Conservation (phyloP, 139 green algal genomes). For the Desmodesmus armatus region DNA sequence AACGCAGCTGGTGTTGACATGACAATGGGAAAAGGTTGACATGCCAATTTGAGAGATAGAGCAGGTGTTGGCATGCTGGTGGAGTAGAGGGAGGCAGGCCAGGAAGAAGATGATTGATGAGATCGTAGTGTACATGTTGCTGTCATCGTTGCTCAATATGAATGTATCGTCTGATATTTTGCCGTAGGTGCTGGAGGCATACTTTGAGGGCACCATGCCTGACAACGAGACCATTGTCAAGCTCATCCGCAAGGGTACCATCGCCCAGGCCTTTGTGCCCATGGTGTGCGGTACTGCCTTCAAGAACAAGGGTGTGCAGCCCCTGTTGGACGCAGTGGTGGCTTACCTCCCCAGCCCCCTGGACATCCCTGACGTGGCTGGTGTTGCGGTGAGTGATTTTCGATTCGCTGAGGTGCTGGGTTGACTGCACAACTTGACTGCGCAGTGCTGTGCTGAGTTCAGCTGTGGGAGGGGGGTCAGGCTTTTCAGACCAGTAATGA, state of each 20-base stretch:
- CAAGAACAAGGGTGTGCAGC: constrained; percentile 99
- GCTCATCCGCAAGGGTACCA: constrained; percentile 95
- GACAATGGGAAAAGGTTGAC: too few species aligned
- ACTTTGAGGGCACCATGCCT: constrained; percentile 91
- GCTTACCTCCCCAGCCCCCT: constrained; percentile 95
- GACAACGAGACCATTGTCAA: constrained; percentile 82
- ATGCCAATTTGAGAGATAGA: too few species aligned
- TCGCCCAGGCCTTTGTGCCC: constrained; percentile 89
- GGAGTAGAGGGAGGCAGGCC: too few species aligned
- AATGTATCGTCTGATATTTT: not conserved
- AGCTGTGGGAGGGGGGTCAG: too few species aligned
- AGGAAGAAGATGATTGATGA: constrained; percentile 85
- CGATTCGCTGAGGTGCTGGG: too few species aligned
- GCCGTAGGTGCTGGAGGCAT: constrained; percentile 81
- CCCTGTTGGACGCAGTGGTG: constrained; percentile 97
- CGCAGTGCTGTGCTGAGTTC: too few species aligned
- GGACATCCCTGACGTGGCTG: constrained; percentile 74
- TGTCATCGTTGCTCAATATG: not conserved
- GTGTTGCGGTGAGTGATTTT: constrained; percentile 45
- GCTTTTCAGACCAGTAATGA: too few species aligned
- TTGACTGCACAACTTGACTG: too few species aligned
- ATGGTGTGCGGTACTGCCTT: constrained; percentile 97
- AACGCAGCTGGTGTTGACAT: too few species aligned
- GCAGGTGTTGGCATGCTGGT: too few species aligned
- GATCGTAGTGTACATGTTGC: not conserved